These are phyloP conservation scores for Fusarium bactridioides DNA, from an alignment of 2,329 filamentous ascomycete genomes.

Conservation along the genomic window DNA sequence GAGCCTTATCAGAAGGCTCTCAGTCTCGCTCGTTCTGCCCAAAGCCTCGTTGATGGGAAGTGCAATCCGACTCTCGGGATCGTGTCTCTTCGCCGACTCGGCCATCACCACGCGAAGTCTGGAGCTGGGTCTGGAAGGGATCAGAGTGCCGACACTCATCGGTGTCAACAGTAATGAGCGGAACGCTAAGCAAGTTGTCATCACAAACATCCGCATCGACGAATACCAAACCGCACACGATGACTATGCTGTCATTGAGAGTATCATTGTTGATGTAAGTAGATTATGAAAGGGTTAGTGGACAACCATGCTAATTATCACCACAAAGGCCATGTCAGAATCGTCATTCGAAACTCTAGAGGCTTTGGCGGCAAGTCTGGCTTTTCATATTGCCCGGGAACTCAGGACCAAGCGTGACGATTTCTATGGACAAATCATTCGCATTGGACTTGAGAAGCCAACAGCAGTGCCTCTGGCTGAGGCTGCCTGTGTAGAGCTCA, in stretches of 20 bases:
- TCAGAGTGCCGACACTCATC: conserved; percentile 73
- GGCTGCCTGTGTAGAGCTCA: conserved; percentile 69
- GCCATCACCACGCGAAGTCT: conserved; percentile 40
- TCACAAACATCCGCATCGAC: conserved; percentile 70
- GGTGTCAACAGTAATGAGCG: conserved; percentile 79
- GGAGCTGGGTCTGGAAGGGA: conserved; percentile 59
- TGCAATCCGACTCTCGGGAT: conserved; percentile 61
- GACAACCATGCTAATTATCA: not conserved
- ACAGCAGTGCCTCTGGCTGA: conserved; percentile 77
- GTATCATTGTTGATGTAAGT: conserved; percentile 67
- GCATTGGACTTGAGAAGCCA: conserved; percentile 73
- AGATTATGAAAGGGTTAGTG: not conserved
- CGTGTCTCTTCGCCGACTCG: conserved; percentile 51
- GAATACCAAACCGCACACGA: conserved; percentile 56
- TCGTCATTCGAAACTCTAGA: conserved; percentile 71
- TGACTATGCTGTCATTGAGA: conserved; percentile 64
- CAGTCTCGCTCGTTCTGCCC: conserved; percentile 65
- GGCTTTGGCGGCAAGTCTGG: conserved; percentile 62
- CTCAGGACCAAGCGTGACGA: conserved; percentile 43
- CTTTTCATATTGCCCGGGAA: conserved; percentile 54
- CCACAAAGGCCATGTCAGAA: conserved; percentile 59
- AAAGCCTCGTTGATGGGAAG: conserved; percentile 74
- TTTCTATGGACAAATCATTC: conserved; percentile 58
- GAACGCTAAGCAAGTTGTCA: conserved; percentile 69
- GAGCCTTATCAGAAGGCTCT: conserved; percentile 53